Evolutionary conservation across 2,329 filamentous ascomycete species (phyloP).

Genomic region (Teratosphaeria destructans): DNA sequence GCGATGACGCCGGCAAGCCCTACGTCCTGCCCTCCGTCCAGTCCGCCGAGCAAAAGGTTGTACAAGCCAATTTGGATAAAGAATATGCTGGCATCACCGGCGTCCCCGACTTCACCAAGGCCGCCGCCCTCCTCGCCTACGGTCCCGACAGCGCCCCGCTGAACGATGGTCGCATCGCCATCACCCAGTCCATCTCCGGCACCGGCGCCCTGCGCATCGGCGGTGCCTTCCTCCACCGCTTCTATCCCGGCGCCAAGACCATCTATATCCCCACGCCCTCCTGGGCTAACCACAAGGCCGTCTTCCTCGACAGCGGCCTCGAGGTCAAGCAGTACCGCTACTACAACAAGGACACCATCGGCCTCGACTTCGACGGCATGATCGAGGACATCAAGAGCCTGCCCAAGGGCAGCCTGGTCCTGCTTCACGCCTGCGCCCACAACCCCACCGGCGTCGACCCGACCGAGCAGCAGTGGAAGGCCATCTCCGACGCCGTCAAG

Average conservation of each 20-base stretch:
- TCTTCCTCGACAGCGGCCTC: slow-evolving; percentile 88
- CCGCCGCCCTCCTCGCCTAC: slow-evolving; percentile 84
- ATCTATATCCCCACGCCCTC: slow-evolving; percentile 94
- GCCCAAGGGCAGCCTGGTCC: slow-evolving; percentile 75
- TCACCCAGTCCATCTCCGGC: slow-evolving; percentile 96
- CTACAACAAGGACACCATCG: slow-evolving; percentile 98
- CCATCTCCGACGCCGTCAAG: slow-evolving; percentile 82
- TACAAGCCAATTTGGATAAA: slow-evolving; percentile 74
- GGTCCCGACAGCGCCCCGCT: slow-evolving; percentile 69
- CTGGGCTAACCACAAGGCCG: slow-evolving; percentile 96
- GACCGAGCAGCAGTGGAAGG: slow-evolving; percentile 79
- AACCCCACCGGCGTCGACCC: slow-evolving; percentile 97
- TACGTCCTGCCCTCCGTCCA: slow-evolving; percentile 93
- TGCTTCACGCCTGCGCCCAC: slow-evolving; percentile 95
- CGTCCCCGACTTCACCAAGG: slow-evolving; percentile 85
- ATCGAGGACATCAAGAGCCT: slow-evolving; percentile 81
- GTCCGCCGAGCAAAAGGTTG: slow-evolving; percentile 76
- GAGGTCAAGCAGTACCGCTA: slow-evolving; percentile 93
- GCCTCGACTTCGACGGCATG: slow-evolving; percentile 93
- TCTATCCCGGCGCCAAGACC: slow-evolving; percentile 84
- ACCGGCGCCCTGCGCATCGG: slow-evolving; percentile 93
- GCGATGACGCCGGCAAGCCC: slow-evolving; percentile 94
- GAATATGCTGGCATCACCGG: slow-evolving; percentile 98
- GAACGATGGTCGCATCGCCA: slow-evolving; percentile 64
- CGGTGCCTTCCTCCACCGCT: slow-evolving; percentile 82